Percentiles rank a stretch among this genome's conserved stretches.
phyloP scores from a whole-genome alignment of 176 grass and related monocot genomes.

The Oryza coarctata region DNA sequence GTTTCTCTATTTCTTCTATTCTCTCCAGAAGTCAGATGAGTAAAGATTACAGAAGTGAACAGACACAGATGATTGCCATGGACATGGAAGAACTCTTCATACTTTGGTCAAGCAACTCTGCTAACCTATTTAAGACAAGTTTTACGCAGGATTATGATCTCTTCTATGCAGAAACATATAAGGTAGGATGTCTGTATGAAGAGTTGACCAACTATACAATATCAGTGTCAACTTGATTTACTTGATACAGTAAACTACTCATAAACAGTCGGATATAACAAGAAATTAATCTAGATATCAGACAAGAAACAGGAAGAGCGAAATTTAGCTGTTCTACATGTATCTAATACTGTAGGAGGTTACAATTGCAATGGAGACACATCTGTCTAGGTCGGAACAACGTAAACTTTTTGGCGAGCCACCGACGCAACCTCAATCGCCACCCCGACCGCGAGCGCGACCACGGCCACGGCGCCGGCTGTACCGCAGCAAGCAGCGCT shows the following conservation, averaged over 20 bases:
- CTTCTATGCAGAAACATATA: neutral
- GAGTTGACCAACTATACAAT: neutral
- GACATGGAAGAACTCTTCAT: neutral
- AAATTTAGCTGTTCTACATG: neutral
- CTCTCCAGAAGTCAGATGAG: constrained; percentile 3
- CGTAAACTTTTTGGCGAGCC: constrained; percentile 9
- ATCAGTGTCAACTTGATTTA: neutral
- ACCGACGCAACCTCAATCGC: constrained; percentile 34
- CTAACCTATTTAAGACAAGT: neutral
- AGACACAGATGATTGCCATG: constrained; percentile 3
- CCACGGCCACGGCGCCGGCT: constrained; percentile 8
- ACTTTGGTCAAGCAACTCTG: neutral
- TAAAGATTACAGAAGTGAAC: neutral
- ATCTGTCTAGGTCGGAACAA: constrained; percentile 36
- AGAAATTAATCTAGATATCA: neutral
- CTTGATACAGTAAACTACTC: neutral
- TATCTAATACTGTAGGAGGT: neutral
- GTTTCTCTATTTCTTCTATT: neutral
- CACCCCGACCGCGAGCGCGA: constrained; percentile 13
- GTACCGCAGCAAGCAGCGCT: constrained; percentile 21
- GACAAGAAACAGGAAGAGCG: neutral
- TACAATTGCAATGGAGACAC: neutral
- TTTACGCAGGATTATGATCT: neutral
- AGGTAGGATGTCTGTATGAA: neutral
- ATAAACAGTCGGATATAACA: neutral